These are phyloP conservation scores for Hypoxylon sp. DNA, from an alignment of 2,329 filamentous ascomycete species.

Conservation along the genomic window DNA sequence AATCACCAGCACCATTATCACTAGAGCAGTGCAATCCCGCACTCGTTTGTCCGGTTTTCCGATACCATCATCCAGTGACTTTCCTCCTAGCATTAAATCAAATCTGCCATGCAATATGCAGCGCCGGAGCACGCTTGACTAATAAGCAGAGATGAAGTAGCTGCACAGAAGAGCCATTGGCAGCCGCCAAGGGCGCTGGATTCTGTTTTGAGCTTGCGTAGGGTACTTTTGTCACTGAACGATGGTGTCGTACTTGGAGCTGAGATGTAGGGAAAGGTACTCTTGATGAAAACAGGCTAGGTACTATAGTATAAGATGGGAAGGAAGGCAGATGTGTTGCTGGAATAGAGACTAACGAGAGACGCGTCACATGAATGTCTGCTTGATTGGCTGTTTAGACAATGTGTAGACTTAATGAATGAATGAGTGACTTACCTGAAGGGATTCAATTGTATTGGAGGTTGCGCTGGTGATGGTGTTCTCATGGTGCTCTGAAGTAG, in stretches of 20 bases:
- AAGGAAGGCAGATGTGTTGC: background rate
- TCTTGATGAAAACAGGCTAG: background rate
- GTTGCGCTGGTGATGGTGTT: background rate
- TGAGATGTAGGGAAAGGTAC: background rate
- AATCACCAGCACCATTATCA: background rate
- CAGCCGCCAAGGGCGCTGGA: constrained; percentile 17
- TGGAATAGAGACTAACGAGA: background rate
- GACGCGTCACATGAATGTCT: background rate
- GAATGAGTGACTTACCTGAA: background rate
- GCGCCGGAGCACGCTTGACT: constrained; percentile 20
- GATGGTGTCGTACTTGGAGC: background rate
- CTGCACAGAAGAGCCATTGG: constrained; percentile 26
- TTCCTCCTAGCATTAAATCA: constrained; percentile 11
- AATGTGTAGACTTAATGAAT: background rate
- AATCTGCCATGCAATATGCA: constrained; percentile 17
- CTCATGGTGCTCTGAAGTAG: background rate
- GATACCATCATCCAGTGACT: background rate
- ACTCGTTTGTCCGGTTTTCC: background rate
- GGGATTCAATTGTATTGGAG: background rate
- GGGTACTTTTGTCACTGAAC: background rate
- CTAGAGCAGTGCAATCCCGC: background rate
- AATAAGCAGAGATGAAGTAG: constrained; percentile 14
- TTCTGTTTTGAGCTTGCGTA: constrained; percentile 7
- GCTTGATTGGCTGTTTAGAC: background rate
- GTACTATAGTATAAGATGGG: background rate